phyloP scores from a whole-genome alignment of 1,139 yeast genomes.

The Tardiomyces depauwii region DNA sequence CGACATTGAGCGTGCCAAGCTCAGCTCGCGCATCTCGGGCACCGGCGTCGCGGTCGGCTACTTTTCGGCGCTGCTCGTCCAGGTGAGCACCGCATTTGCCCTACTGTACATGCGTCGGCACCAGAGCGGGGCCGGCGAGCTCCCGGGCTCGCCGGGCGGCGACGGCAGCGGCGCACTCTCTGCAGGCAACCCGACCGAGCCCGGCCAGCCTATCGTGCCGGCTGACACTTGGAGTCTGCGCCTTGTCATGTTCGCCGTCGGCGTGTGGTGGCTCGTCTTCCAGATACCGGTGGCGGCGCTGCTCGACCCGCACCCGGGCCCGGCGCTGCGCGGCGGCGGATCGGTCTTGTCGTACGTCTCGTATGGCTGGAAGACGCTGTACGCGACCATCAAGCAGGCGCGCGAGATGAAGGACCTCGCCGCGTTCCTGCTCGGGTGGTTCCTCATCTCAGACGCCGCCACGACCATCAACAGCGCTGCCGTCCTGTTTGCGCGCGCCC shows the following conservation, averaged over 20 bases:
- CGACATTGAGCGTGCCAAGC: constrained; percentile 5
- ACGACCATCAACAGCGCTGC: constrained; percentile 70
- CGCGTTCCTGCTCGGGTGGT: constrained; percentile 55
- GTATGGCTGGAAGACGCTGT: constrained; percentile 51
- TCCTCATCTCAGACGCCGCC: constrained; percentile 54
- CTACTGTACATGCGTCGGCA: background rate
- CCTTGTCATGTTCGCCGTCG: constrained; percentile 37
- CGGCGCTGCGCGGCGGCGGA: constrained; percentile 9
- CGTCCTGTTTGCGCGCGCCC: constrained; percentile 54
- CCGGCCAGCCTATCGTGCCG: too few species aligned
- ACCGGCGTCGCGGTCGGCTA: constrained; percentile 59
- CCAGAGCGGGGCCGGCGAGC: too few species aligned
- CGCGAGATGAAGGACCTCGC: constrained; percentile 47
- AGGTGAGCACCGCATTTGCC: constrained; percentile 35
- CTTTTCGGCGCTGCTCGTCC: constrained; percentile 51
- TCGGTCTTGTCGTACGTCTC: constrained; percentile 17
- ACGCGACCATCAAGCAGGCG: constrained; percentile 43
- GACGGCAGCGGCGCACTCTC: too few species aligned
- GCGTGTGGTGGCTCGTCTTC: constrained; percentile 61
- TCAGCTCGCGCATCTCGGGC: constrained; percentile 42
- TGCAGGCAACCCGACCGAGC: too few species aligned
- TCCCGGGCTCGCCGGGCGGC: too few species aligned
- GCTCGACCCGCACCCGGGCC: constrained; percentile 35
- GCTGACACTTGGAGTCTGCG: too few species aligned
- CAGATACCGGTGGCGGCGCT: constrained; percentile 44